Evolutionary conservation across 1,284 basidiomycete species (phyloP).

Genomic region (Trametes pubescens): DNA sequence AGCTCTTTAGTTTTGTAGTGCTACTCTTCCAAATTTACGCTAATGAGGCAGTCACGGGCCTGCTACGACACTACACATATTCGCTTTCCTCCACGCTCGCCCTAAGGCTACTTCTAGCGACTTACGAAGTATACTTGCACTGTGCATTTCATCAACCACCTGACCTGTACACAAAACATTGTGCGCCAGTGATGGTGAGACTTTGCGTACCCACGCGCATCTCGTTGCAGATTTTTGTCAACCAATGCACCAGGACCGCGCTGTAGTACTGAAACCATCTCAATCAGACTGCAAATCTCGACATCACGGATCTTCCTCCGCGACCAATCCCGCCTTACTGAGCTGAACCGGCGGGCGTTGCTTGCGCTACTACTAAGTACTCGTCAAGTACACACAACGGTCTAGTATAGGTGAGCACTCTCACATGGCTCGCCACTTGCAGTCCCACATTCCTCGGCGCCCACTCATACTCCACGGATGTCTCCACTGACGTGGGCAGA

Average conservation of each 20-base stretch:
- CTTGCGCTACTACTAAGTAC: too few species aligned
- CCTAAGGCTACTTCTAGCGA: neutral
- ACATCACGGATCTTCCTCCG: neutral
- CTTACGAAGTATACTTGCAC: neutral
- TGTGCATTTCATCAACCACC: neutral
- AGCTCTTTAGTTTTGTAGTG: neutral
- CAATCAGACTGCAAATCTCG: neutral
- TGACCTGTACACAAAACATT: neutral
- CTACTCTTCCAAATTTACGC: neutral
- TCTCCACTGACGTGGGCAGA: constrained; percentile 1
- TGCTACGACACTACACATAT: neutral
- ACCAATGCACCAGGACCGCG: too few species aligned
- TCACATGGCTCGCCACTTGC: neutral
- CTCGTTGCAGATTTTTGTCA: neutral
- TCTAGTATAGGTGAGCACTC: neutral
- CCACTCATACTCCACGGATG: neutral
- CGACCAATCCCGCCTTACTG: too few species aligned
- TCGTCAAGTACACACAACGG: too few species aligned
- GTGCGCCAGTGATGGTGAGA: neutral
- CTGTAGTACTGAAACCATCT: too few species aligned
- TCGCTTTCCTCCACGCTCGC: too few species aligned
- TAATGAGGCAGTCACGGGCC: neutral
- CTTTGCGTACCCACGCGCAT: neutral
- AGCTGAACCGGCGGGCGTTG: too few species aligned
- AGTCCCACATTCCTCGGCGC: neutral